Evolutionary conservation across 306 rosid species (phyloP).

Genomic region (Ormosia semicastrata): DNA sequence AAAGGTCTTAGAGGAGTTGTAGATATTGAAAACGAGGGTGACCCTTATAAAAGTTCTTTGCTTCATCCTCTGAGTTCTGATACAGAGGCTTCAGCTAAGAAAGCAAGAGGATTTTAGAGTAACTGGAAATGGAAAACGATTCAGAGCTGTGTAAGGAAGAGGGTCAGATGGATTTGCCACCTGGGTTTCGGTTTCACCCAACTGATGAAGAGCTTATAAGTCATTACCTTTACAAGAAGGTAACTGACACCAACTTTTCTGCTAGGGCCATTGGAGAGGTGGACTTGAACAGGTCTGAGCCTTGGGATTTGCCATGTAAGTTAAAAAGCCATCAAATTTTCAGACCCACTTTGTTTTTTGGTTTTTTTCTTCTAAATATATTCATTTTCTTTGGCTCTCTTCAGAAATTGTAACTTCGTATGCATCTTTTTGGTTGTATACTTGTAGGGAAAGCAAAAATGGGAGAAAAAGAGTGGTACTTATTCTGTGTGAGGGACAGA

Average conservation of each 20-base stretch:
- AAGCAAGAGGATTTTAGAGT: conserved; percentile 1
- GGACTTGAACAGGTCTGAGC: conserved; percentile 45
- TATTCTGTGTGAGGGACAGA: conserved; percentile 45
- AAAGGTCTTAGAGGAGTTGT: background rate
- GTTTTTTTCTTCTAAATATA: background rate
- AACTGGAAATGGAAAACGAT: conserved; percentile 25
- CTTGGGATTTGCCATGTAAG: conserved; percentile 56
- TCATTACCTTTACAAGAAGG: conserved; percentile 47
- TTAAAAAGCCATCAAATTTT: background rate
- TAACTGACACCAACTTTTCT: conserved; percentile 45
- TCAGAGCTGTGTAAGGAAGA: conserved; percentile 9
- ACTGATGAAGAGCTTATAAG: conserved; percentile 56
- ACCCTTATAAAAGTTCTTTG: background rate
- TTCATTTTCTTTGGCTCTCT: background rate
- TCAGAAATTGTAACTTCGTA: background rate
- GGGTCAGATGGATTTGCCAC: conserved; percentile 39
- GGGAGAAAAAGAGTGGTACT: conserved; percentile 51
- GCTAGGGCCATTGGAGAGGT: conserved; percentile 52
- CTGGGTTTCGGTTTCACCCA: conserved; percentile 51
- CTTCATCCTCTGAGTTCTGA: background rate
- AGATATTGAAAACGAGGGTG: background rate
- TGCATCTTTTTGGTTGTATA: background rate
- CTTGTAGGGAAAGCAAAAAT: conserved; percentile 47
- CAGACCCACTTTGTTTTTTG: background rate
- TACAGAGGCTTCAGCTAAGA: background rate